These are phyloP conservation scores for Blepharisma japonicum DNA, from an alignment of 73 alveolate species.

Conservation along the genomic window DNA sequence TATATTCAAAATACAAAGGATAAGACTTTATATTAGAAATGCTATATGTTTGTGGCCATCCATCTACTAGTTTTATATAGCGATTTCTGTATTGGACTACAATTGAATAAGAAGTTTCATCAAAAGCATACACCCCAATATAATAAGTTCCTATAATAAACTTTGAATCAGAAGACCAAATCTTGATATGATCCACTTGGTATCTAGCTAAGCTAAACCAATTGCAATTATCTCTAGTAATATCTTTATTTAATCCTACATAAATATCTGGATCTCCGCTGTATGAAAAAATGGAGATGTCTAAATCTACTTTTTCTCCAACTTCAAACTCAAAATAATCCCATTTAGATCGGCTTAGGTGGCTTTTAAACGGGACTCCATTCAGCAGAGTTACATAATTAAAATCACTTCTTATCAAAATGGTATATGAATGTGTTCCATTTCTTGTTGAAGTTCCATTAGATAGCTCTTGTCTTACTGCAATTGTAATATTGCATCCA, in stretches of 20 bases:
- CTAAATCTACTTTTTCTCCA: background rate
- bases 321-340: background rate
- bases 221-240: background rate
- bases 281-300: background rate
- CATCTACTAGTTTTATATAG: background rate
- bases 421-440: background rate
- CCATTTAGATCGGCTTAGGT: background rate
- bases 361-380: background rate
- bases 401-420: background rate
- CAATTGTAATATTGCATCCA: background rate
- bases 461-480: background rate
- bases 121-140: slow-evolving; percentile 10
- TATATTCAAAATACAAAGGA: background rate
- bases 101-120: background rate
- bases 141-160: slow-evolving; percentile 11
- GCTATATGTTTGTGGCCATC: slow-evolving; percentile 3
- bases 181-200: background rate
- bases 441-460: background rate
- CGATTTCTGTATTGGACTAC: background rate
- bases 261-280: slow-evolving; percentile 26
- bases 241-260: background rate
- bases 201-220: background rate
- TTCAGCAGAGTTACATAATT: background rate
- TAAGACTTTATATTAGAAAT: background rate
- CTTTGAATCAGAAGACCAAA: background rate